Base-by-base conservation (phyloP, 2,329 filamentous ascomycete genomes). In the Phoma herbarum region DNA sequence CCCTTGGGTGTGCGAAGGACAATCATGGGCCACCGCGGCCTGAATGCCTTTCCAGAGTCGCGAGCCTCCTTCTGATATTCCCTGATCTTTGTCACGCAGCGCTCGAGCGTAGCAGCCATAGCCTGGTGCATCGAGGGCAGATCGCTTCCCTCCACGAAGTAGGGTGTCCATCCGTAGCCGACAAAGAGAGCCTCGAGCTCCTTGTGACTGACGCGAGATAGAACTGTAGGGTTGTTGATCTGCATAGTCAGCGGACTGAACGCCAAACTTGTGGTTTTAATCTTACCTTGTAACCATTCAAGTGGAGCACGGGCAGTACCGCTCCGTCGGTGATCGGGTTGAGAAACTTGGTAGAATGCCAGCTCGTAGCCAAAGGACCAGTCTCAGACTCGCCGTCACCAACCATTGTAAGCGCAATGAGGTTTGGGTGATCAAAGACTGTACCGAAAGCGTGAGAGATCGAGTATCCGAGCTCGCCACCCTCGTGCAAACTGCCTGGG, bases 321-420 rank as follows among this genome's bases (percentile, higher is more conserved):
- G 90, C 90, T 28, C 90, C 90, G 68, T 93, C 90, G 0, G 85
- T 88, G 66, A 91, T 89, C 4, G 90, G 90, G 72, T 93, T 92
- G 63, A 93, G 83, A 78, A 92, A 93, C 75, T 93, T 93, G 71
- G 85, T 93, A 77, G 88, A 90, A 78, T 93, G 90, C 90, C 90
- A 93, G 55, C 88, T 88, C 1, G 90, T 91, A 25, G 90, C 90
- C 44, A 93, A 80, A 18, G 90, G 90, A 0, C 90, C 90, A 1
- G 90, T 93, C 79, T 93, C 90, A n/a, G 89, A 84, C 77, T 93
- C 90, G 56, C 90, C 90, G 67, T 93, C 90, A 52, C 90, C 90
- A 10, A 93, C 90, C 82, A 93, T 90, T 29, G 89, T 91, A 59
- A 93, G 70, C 7, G 90, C 85, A 71, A 93, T 93, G 52, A 93